Conservation (phyloP, 495 filamentous ascomycete genomes). For the Cryomyces minteri region DNA sequence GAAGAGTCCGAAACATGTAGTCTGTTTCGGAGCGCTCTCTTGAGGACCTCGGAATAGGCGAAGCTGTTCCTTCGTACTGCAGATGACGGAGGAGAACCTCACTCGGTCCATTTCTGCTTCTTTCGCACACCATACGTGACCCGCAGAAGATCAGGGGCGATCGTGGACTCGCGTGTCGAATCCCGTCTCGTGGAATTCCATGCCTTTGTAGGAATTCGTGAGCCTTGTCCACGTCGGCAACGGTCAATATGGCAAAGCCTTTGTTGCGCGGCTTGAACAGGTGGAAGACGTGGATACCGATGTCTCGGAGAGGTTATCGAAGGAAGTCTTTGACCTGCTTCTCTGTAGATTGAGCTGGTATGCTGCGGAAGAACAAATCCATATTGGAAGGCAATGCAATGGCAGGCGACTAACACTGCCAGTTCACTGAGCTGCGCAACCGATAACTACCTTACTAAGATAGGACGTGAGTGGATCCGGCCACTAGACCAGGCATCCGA, state of each 20-base stretch:
- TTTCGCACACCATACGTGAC: background rate
- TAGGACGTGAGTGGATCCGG: no score
- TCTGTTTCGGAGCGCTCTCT: background rate
- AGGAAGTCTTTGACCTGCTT: slow-evolving; percentile 9
- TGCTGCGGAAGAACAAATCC: slow-evolving; percentile 15
- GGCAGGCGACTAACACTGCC: no score
- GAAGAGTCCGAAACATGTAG: slow-evolving; percentile 1
- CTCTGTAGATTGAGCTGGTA: slow-evolving; percentile 5
- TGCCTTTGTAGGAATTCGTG: slow-evolving; percentile 6
- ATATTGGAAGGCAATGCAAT: background rate
- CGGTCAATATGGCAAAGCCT: slow-evolving; percentile 6
- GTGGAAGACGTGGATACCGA: slow-evolving; percentile 4
- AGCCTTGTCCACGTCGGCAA: slow-evolving; percentile 3
- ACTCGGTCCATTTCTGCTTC: background rate
- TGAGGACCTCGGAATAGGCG: background rate
- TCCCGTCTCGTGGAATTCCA: slow-evolving; percentile 1
- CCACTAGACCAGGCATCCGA: no score
- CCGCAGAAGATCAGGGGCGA: background rate
- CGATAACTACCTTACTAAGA: no score
- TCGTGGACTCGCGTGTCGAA: background rate
- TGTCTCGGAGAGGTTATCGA: slow-evolving; percentile 2
- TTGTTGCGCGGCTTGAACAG: slow-evolving; percentile 6
- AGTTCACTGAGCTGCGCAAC: no score
- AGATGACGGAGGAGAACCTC: slow-evolving; percentile 1
- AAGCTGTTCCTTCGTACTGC: background rate